A percentile compares a stretch with the other conserved stretches of the same genome.
These are phyloP conservation scores for Acrodontium crateriforme DNA, from an alignment of 2,329 filamentous ascomycete genomes.

Conservation along the genomic window DNA sequence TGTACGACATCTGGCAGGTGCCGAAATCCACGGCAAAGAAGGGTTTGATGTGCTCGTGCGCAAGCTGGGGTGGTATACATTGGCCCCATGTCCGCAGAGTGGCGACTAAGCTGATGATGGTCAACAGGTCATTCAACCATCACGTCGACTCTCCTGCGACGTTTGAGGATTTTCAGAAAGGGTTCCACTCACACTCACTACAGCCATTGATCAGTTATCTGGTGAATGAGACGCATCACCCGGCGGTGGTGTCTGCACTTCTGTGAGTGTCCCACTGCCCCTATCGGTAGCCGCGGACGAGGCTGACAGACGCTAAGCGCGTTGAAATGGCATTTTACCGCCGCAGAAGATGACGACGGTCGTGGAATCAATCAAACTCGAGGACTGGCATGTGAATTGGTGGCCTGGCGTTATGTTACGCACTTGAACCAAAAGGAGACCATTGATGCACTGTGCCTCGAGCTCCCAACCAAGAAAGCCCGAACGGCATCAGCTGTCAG, in stretches of 20 bases:
- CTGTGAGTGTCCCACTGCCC: conserved; percentile 35
- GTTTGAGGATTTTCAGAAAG: conserved; percentile 61
- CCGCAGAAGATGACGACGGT: conserved; percentile 44
- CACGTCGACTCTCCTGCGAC: no score
- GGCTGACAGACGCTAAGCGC: conserved; percentile 39
- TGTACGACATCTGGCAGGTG: no score
- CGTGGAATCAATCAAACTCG: conserved; percentile 54
- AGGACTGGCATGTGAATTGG: conserved; percentile 64
- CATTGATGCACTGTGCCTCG: conserved; percentile 60
- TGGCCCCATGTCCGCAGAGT: no score
- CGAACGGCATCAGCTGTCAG: conserved; percentile 1
- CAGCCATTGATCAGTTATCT: conserved; percentile 53
- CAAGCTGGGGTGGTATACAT: conserved; percentile 3
- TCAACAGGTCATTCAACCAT: no score
- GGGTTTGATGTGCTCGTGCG: conserved; percentile 2
- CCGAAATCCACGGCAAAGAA: conserved; percentile 3
- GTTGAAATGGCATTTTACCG: conserved; percentile 59
- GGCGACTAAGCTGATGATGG: no score
- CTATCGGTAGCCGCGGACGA: background rate
- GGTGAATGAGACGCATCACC: conserved; percentile 48
- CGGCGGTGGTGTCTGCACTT: conserved; percentile 56
- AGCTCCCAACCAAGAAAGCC: conserved; percentile 44
- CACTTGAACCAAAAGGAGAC: conserved; percentile 58
- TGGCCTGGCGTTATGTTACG: conserved; percentile 64
- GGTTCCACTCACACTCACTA: conserved; percentile 43